Evolutionary conservation across 192 early-diverging fungal species (phyloP).

Genomic region (Rhizophagus clarus): DNA sequence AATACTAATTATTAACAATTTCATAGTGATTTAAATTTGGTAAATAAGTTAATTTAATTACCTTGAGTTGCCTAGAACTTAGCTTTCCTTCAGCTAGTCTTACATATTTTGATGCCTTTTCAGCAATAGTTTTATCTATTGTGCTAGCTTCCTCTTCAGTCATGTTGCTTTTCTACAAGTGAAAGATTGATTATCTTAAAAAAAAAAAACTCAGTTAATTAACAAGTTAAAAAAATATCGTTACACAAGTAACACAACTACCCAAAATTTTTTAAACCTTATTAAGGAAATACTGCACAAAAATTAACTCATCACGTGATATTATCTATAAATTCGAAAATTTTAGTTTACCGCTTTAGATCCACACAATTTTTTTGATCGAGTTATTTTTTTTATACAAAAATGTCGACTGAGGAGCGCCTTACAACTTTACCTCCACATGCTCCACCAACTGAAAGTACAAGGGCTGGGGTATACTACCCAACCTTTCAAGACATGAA

Average conservation of each 20-base stretch:
- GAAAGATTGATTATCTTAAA: not conserved
- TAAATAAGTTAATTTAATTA: not conserved
- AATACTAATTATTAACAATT: not conserved
- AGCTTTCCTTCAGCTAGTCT: constrained; percentile 1
- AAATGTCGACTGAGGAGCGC: constrained; percentile 27
- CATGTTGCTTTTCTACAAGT: not conserved
- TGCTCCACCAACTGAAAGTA: constrained; percentile 44
- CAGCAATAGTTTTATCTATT: not conserved
- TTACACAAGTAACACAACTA: too few species aligned
- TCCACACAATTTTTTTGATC: not conserved
- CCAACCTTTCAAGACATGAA: constrained; percentile 57
- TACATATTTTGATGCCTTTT: not conserved
- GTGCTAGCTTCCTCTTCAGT: too few species aligned
- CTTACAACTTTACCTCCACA: constrained; percentile 48
- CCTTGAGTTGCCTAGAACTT: constrained; percentile 3
- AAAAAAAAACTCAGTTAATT: too few species aligned
- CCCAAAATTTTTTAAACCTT: too few species aligned
- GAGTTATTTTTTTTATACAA: not conserved
- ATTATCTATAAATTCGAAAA: not conserved
- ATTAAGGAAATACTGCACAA: too few species aligned
- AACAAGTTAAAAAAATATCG: not conserved
- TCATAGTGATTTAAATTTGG: not conserved
- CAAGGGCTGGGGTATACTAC: constrained; percentile 37
- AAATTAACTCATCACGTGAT: not conserved
- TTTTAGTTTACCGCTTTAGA: not conserved